Evolutionary conservation across 1,284 basidiomycete species (phyloP).

Genomic region (Naganishia liquefaciens): DNA sequence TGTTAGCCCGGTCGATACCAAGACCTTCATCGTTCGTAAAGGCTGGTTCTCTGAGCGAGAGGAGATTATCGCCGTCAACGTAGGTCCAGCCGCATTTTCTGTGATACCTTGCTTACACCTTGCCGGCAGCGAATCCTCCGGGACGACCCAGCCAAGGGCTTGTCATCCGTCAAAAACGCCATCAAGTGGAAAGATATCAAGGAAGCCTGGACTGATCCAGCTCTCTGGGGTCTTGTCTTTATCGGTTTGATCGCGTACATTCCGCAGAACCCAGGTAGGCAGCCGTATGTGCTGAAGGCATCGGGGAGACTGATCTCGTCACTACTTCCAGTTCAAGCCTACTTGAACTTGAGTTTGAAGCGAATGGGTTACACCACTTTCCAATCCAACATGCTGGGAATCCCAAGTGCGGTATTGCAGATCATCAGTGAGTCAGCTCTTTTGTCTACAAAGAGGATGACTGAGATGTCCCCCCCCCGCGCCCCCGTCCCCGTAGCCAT

Average conservation of each 20-base stretch:
- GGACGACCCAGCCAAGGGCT: slow-evolving; percentile 54
- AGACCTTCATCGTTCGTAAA: slow-evolving; percentile 39
- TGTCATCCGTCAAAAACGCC: slow-evolving; percentile 28
- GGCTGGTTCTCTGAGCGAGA: slow-evolving; percentile 54
- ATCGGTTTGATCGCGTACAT: slow-evolving; percentile 32
- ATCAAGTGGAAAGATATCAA: slow-evolving; percentile 29
- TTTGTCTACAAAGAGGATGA: neutral
- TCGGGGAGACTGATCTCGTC: slow-evolving; percentile 48
- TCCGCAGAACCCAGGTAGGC: slow-evolving; percentile 27
- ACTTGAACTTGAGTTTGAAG: slow-evolving; percentile 38
- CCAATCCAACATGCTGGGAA: slow-evolving; percentile 50
- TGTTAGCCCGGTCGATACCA: slow-evolving; percentile 49
- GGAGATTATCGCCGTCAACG: slow-evolving; percentile 55
- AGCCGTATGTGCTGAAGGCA: slow-evolving; percentile 40
- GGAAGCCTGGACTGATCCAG: slow-evolving; percentile 27
- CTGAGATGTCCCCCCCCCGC: neutral
- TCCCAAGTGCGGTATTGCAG: slow-evolving; percentile 46
- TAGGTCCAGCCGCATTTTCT: neutral
- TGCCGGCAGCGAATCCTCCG: slow-evolving; percentile 46
- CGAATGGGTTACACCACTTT: slow-evolving; percentile 48
- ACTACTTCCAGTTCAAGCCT: slow-evolving; percentile 39
- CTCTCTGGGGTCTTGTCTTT: slow-evolving; percentile 29
- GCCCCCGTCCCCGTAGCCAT: slow-evolving; percentile 25
- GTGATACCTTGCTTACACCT: neutral
- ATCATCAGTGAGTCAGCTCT: slow-evolving; percentile 38